Conservation (phyloP, 2,329 filamentous ascomycete genomes). For the Sporothrix protearum region DNA sequence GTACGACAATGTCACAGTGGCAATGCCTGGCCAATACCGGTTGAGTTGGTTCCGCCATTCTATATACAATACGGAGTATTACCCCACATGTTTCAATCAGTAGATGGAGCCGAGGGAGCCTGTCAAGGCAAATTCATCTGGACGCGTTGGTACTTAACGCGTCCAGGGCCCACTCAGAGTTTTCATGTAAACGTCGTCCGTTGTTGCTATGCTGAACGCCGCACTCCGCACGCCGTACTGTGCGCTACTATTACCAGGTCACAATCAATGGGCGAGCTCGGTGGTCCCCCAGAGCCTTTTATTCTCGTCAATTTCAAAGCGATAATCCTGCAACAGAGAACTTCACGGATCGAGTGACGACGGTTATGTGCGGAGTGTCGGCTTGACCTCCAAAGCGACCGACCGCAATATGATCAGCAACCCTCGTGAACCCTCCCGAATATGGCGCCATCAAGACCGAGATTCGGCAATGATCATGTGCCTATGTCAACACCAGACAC, state of each 20-base stretch:
- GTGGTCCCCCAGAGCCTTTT: not conserved
- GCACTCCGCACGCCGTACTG: too few relatives aligned
- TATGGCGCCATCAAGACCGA: slow-evolving; percentile 24
- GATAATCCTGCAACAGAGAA: not conserved
- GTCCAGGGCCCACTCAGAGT: not conserved
- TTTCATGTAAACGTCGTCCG: not conserved
- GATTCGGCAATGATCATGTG: slow-evolving; percentile 21
- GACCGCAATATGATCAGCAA: not conserved
- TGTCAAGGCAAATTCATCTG: not conserved
- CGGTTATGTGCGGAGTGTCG: not conserved
- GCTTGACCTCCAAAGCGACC: not conserved
- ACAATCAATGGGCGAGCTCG: not conserved
- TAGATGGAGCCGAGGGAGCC: not conserved
- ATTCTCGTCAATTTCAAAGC: too few relatives aligned
- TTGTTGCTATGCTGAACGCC: not conserved
- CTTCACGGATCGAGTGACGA: not conserved
- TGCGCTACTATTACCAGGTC: not conserved
- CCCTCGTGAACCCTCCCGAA: not conserved
- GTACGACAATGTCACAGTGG: too few relatives aligned
- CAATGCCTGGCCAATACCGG: too few relatives aligned
- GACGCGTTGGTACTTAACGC: not conserved
- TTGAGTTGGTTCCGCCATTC: too few relatives aligned
- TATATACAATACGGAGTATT: too few relatives aligned
- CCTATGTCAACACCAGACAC: not conserved
- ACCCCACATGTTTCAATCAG: not conserved